These are phyloP conservation scores for Dendrobium catenatum DNA, from an alignment of 106 monocot species.

Conservation along the genomic window DNA sequence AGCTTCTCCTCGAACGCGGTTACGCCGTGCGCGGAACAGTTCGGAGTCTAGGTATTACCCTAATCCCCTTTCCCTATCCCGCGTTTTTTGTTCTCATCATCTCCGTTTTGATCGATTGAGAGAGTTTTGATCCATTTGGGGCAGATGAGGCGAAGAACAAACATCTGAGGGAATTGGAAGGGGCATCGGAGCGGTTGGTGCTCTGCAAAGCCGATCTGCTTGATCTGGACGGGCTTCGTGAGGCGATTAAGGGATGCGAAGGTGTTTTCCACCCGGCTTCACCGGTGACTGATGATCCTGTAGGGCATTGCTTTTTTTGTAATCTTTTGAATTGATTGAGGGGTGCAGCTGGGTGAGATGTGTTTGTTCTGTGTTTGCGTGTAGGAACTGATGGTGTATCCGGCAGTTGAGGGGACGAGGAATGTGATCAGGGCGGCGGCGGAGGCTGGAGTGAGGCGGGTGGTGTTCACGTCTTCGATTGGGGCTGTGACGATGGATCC, in stretches of 20 bases:
- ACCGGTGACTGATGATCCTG: constrained; percentile 82
- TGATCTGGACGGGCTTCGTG: constrained; percentile 41
- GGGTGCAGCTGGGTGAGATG: neutral
- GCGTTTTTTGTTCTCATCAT: neutral
- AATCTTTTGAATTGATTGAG: neutral
- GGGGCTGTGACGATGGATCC: constrained; percentile 82
- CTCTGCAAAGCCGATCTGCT: constrained; percentile 66
- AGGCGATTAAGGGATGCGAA: constrained; percentile 57
- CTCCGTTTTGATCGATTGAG: neutral
- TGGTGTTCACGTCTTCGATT: constrained; percentile 84
- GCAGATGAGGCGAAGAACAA: constrained; percentile 69
- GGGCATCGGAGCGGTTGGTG: constrained; percentile 56
- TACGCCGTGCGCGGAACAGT: constrained; percentile 17
- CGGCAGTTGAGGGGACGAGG: constrained; percentile 64
- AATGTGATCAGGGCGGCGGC: constrained; percentile 66
- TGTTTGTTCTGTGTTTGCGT: neutral
- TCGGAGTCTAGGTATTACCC: constrained; percentile 5
- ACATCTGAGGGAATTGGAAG: constrained; percentile 52
- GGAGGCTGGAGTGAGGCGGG: constrained; percentile 57
- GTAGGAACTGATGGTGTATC: constrained; percentile 82
- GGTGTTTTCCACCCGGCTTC: constrained; percentile 90
- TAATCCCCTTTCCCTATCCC: neutral
- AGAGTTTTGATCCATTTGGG: neutral
- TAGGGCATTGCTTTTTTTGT: constrained; percentile 8
- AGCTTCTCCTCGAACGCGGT: constrained; percentile 11